Conservation (phyloP, 306 rosid species). For the Cicer judaicum region DNA sequence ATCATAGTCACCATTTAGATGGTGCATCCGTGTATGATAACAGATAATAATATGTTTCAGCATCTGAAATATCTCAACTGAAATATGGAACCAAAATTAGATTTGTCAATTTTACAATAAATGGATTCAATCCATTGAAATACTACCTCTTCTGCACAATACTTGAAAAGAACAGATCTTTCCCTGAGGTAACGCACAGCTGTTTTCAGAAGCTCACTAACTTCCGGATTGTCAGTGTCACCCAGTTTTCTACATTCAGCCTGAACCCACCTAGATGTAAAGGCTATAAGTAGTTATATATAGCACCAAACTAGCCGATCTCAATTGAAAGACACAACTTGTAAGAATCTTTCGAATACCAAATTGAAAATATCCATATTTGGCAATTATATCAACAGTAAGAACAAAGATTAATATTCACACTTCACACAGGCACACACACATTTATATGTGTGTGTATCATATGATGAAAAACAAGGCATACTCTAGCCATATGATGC, state of each 20-base stretch:
- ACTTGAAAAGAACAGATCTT: slow-evolving; percentile 93
- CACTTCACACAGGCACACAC: neutral
- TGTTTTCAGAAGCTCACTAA: slow-evolving; percentile 78
- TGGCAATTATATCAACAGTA: slow-evolving; percentile 24
- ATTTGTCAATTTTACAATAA: slow-evolving; percentile 25
- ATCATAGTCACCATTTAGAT: slow-evolving; percentile 41
- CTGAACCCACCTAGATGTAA: slow-evolving; percentile 91
- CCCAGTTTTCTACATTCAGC: slow-evolving; percentile 90
- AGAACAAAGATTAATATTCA: slow-evolving; percentile 22
- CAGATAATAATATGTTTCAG: slow-evolving; percentile 24
- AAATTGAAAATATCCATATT: slow-evolving; percentile 11
- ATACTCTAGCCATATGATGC: slow-evolving; percentile 36
- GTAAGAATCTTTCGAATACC: slow-evolving; percentile 6
- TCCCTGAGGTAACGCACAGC: slow-evolving; percentile 95
- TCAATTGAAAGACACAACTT: slow-evolving; percentile 32
- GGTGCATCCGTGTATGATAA: slow-evolving; percentile 15
- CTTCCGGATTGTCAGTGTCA: slow-evolving; percentile 93
- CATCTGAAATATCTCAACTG: slow-evolving; percentile 25
- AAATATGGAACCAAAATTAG: slow-evolving; percentile 36
- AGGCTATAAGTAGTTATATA: slow-evolving; percentile 40
- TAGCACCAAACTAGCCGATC: slow-evolving; percentile 36
- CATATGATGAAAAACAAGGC: slow-evolving; percentile 25
- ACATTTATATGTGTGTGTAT: neutral
- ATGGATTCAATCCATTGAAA: slow-evolving; percentile 24
- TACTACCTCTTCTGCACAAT: slow-evolving; percentile 98